A percentile compares a stretch with the other conserved stretches of the same genome.
Conservation (phyloP, 306 rosid genomes). For the Morella rubra region DNA sequence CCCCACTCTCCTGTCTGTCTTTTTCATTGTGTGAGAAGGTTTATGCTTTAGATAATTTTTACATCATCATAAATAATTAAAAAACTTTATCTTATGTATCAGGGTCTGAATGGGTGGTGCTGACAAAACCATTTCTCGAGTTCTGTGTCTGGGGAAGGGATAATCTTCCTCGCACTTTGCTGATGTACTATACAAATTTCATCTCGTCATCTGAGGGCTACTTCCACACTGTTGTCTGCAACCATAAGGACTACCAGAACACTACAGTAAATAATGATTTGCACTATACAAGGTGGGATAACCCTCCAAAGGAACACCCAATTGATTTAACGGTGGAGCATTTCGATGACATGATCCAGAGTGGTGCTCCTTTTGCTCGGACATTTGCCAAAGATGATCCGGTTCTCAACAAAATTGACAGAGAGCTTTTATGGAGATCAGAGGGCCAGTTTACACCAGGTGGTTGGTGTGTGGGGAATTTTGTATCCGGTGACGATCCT, state of each 20-base stretch:
- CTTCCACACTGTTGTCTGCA: constrained; percentile 86
- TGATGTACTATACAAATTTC: constrained; percentile 82
- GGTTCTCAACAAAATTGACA: constrained; percentile 66
- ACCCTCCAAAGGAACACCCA: constrained; percentile 68
- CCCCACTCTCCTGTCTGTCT: background rate
- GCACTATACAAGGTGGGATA: constrained; percentile 71
- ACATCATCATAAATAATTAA: background rate
- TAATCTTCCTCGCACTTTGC: constrained; percentile 88
- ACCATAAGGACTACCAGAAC: constrained; percentile 90
- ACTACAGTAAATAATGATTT: constrained; percentile 79
- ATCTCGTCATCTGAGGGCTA: constrained; percentile 80
- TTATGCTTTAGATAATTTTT: constrained; percentile 10
- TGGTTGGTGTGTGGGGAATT: constrained; percentile 65
- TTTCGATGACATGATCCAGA: constrained; percentile 63
- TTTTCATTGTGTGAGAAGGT: background rate
- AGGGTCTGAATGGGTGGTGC: constrained; percentile 79
- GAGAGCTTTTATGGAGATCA: constrained; percentile 54
- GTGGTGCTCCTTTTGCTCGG: constrained; percentile 75
- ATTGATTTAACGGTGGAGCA: constrained; percentile 54
- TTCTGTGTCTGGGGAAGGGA: constrained; percentile 91
- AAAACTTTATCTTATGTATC: constrained; percentile 27
- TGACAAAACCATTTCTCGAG: constrained; percentile 67
- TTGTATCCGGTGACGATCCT: constrained; percentile 40
- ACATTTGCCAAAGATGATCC: constrained; percentile 59
- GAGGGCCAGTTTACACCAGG: constrained; percentile 59